Conservation (phyloP, 2,329 filamentous ascomycete genomes). For the Zymoseptoria pseudotritici region DNA sequence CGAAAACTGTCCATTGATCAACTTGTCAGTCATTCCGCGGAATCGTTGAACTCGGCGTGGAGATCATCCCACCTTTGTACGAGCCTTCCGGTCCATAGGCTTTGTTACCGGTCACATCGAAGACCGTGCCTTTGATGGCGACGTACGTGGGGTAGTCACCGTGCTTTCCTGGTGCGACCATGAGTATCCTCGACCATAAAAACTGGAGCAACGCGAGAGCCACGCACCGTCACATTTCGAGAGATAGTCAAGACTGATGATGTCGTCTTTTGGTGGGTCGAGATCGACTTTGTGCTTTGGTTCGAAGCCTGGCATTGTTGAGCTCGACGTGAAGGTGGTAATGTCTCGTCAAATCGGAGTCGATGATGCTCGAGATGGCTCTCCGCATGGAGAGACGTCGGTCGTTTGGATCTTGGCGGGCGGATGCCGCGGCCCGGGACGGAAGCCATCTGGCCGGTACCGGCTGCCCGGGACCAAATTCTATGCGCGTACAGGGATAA, state of each 20-base stretch:
- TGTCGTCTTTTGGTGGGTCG: conserved; percentile 77
- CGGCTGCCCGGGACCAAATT: neutral
- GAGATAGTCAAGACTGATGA: conserved; percentile 73
- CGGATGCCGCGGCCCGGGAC: neutral
- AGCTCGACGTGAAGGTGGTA: neutral
- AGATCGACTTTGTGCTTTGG: conserved; percentile 71
- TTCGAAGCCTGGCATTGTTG: conserved; percentile 50
- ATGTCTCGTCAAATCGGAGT: neutral
- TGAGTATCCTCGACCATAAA: neutral
- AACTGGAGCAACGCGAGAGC: neutral
- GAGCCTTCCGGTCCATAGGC: conserved; percentile 74
- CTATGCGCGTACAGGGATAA: neutral
- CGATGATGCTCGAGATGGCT: neutral
- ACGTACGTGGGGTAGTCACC: conserved; percentile 54
- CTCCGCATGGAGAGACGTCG: neutral
- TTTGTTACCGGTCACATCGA: conserved; percentile 86
- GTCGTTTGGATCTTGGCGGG: neutral
- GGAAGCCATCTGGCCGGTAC: neutral
- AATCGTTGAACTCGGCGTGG: neutral
- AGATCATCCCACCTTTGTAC: conserved; percentile 64
- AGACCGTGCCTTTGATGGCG: conserved; percentile 74
- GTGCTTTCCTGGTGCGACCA: conserved; percentile 48
- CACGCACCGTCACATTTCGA: conserved; percentile 72
- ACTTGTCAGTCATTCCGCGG: neutral
- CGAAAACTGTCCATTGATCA: conserved; percentile 62